Percentiles rank a stretch among this genome's conserved stretches.
These are phyloP conservation scores for Plasmodium reichenowi DNA, from an alignment of 169 alveolate species.

Conservation along the genomic window DNA sequence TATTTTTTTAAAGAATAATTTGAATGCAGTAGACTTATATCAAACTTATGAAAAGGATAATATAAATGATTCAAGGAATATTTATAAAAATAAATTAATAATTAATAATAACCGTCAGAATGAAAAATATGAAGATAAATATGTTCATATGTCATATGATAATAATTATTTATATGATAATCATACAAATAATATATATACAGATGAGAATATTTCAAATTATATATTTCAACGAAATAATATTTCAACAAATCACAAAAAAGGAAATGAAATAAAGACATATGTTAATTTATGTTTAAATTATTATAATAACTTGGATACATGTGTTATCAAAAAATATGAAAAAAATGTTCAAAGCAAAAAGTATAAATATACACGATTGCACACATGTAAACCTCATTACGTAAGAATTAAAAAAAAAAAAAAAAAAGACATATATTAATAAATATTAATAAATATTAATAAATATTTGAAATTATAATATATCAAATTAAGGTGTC, in stretches of 20 bases:
- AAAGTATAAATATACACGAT: constrained; percentile 49
- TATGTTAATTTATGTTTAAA: constrained; percentile 52
- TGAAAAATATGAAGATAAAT: constrained; percentile 44
- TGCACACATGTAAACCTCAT: constrained; percentile 66
- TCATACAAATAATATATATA: constrained; percentile 45
- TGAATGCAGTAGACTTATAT: constrained; percentile 24
- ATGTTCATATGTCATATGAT: constrained; percentile 37
- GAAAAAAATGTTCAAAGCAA: constrained; percentile 48
- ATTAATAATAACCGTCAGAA: constrained; percentile 6
- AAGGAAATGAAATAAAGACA: constrained; percentile 12
- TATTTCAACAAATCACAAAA: background rate
- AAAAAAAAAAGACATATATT: too few species aligned
- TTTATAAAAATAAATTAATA: constrained; percentile 52
- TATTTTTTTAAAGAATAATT: background rate
- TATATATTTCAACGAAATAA: constrained; percentile 16
- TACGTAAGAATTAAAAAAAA: constrained; percentile 23
- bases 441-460: too few species aligned
- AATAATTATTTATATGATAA: constrained; percentile 30
- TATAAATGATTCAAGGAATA: constrained; percentile 39
- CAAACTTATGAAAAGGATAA: constrained; percentile 31
- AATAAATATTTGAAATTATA: background rate
- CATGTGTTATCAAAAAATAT: constrained; percentile 50
- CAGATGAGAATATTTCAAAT: constrained; percentile 28
- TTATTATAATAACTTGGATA: constrained; percentile 47
- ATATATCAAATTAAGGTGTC: too few species aligned